Conservation (phyloP, 1,284 basidiomycete species). For the Bjerkandera adusta region DNA sequence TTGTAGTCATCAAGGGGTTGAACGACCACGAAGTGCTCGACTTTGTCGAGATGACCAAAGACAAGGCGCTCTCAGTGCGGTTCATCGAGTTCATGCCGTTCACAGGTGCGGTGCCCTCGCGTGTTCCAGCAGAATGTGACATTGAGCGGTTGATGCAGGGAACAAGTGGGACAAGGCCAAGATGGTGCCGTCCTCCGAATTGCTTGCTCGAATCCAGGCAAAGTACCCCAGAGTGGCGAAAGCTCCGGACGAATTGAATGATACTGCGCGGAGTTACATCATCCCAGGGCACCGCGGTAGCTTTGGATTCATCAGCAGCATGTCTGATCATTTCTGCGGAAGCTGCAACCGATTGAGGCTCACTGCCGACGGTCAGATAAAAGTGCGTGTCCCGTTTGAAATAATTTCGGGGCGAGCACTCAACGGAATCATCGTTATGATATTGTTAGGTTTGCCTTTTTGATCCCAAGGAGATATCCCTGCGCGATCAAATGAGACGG, state of each 20-base stretch:
- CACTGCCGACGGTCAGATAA: constrained; percentile 88
- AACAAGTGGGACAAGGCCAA: constrained; percentile 85
- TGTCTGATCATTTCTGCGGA: constrained; percentile 91
- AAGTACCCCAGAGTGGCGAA: constrained; percentile 50
- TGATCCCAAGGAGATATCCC: constrained; percentile 80
- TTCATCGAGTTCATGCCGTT: constrained; percentile 97
- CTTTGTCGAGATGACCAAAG: constrained; percentile 76
- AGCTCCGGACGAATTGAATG: constrained; percentile 67
- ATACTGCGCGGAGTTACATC: constrained; percentile 79
- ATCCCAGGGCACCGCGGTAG: constrained; percentile 73
- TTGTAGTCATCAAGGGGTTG: constrained; percentile 78
- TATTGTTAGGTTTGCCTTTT: constrained; percentile 76
- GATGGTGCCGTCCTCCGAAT: constrained; percentile 72
- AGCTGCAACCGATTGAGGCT: constrained; percentile 83
- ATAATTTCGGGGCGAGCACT: background rate
- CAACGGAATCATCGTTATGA: background rate
- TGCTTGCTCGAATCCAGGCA: constrained; percentile 50
- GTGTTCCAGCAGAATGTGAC: background rate
- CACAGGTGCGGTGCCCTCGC: constrained; percentile 52
- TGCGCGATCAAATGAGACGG: constrained; percentile 71
- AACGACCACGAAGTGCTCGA: constrained; percentile 79
- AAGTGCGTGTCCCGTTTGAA: constrained; percentile 54
- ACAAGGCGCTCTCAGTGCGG: constrained; percentile 66
- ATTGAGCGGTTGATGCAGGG: constrained; percentile 40
- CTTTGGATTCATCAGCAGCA: constrained; percentile 88